These are phyloP conservation scores for Endocalyx cinctus DNA, from an alignment of 2,329 filamentous ascomycete genomes.

Conservation along the genomic window DNA sequence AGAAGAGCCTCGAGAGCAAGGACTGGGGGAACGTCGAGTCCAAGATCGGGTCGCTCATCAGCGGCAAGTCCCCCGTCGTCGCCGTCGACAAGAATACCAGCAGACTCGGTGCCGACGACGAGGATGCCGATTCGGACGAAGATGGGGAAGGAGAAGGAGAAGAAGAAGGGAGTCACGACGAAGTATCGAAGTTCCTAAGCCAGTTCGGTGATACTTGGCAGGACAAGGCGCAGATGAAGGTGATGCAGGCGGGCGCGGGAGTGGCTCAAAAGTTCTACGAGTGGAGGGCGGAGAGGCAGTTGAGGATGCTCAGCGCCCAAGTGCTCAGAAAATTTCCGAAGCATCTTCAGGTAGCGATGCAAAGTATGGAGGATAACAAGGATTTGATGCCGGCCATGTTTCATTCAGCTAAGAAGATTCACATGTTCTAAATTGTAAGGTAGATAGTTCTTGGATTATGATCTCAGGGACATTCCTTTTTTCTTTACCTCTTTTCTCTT, in stretches of 20 bases:
- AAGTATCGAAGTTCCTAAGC: slow-evolving; percentile 9
- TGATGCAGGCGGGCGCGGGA: slow-evolving; percentile 15
- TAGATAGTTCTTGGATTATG: not conserved
- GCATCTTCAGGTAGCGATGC: slow-evolving; percentile 22
- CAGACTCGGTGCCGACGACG: slow-evolving; percentile 4
- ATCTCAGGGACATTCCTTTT: too few species aligned
- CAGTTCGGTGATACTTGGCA: slow-evolving; percentile 12
- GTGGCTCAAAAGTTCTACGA: slow-evolving; percentile 22
- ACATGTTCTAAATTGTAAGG: slow-evolving; percentile 29
- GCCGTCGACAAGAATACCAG: slow-evolving; percentile 7
- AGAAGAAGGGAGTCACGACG: slow-evolving; percentile 5
- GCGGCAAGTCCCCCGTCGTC: slow-evolving; percentile 4
- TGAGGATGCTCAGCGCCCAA: slow-evolving; percentile 21
- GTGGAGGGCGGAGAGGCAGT: slow-evolving; percentile 19
- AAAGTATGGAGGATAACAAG: slow-evolving; percentile 28
- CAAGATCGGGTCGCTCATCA: slow-evolving; percentile 8
- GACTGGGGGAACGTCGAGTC: slow-evolving; percentile 10
- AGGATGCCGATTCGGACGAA: slow-evolving; percentile 8
- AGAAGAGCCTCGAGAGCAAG: slow-evolving; percentile 17
- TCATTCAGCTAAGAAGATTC: slow-evolving; percentile 24
- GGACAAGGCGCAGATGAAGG: slow-evolving; percentile 7
- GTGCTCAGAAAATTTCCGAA: slow-evolving; percentile 25
- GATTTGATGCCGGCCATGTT: slow-evolving; percentile 27
- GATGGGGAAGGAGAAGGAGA: slow-evolving; percentile 11
- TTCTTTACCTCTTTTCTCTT: too few species aligned